Evolutionary conservation across 192 early-diverging fungal species (phyloP), one percentile per base, ranked within the genome.

Genomic region (Helicostylum pulchrum): DNA sequence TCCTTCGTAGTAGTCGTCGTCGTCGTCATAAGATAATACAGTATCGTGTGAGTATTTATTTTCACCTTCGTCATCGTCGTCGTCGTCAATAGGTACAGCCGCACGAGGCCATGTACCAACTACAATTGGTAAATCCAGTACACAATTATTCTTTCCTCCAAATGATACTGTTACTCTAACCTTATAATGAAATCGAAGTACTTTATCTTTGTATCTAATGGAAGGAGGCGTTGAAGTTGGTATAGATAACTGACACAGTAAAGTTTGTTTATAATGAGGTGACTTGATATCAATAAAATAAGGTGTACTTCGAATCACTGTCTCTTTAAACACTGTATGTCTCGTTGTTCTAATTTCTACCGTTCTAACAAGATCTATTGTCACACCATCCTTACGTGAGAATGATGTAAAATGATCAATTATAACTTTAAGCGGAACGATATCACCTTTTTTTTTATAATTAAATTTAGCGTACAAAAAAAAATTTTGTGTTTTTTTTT

Each of bases 61-160:
- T 48, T 61, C 9, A 48, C 19, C 20, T 15, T 76, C 74, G 3
- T 68, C 66, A 21, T 76, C 74, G 19, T 76, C 74, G 43, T 76
- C 74, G 19, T 76, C 74, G 43, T 76, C 74, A 53, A 76, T 76
- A 34, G 74, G 74, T 14, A 71, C 58, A 19, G 66, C 62, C 7
- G 74, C 66, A 21, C 53, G 62, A 9, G 74, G 74, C 55, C 62
- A 71, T 3, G 74, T 76, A 30, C 74, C 74, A 34, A 76, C 55
- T 2, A 68, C 57, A 43, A 76, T 72, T 1, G 74, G 74, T 23
- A 76, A 53, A 9, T 71, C 69, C 6, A 72, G 21, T 23, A 42
- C 36, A 19, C 45, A 53, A 1, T 30, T 59, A 63, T 59, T 54
- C 11, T 60, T 23, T 44, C 31, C 19, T 12, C 51, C 51, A 8